Percentiles rank a stretch among this genome's conserved stretches.
Evolutionary conservation across 2,329 filamentous ascomycete genomes (phyloP).

Genomic region (Botrytis paeoniae): DNA sequence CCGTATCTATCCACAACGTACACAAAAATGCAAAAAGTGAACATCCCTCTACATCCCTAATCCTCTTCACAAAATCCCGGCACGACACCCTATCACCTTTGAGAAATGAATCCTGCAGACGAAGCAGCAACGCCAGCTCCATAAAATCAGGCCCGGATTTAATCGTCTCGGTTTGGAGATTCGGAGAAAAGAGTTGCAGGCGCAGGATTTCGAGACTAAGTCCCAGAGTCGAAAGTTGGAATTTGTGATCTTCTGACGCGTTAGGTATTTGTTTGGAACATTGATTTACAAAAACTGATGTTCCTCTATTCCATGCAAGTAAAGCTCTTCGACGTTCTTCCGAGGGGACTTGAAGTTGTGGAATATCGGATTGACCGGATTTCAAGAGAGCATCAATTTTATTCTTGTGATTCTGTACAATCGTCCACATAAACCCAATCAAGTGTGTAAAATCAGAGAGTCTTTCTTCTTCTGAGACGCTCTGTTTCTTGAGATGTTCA

Average conservation of each 20-base stretch:
- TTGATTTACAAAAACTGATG: not conserved
- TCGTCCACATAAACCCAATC: not conserved
- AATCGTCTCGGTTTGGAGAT: not conserved
- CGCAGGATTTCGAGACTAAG: not conserved
- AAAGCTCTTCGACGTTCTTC: not conserved
- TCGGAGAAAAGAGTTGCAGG: not conserved
- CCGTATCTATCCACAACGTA: not conserved
- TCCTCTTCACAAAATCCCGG: not conserved
- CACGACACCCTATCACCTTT: not conserved
- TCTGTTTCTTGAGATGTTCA: not conserved
- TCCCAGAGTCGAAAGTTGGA: not conserved
- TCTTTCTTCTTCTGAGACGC: not conserved
- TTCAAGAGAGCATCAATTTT: not conserved
- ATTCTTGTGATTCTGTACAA: not conserved
- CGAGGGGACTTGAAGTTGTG: not conserved
- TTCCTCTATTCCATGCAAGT: constrained; percentile 11
- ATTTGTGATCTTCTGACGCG: not conserved
- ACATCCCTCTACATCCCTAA: not conserved
- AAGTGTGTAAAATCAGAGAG: not conserved
- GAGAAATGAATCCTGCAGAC: not conserved
- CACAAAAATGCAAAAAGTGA: not conserved
- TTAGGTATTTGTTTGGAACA: not conserved
- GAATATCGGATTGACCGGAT: accelerated
- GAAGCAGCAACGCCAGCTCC: not conserved
- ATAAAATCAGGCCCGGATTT: not conserved